Evolutionary conservation across 345 rosid species (phyloP), one percentile per base, ranked within the genome.

Genomic region (Nephelium lappaceum): DNA sequence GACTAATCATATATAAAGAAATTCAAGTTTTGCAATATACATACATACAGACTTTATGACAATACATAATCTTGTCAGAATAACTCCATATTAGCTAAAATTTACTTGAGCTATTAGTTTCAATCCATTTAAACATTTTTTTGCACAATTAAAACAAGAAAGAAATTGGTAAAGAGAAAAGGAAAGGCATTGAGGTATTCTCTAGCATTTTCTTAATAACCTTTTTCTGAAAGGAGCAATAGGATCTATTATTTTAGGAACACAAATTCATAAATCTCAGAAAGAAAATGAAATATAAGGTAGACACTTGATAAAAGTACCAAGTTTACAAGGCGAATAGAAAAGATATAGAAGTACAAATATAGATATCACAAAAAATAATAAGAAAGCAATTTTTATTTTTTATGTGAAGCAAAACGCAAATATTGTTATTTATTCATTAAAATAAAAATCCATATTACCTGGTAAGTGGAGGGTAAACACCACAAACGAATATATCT

Each of bases 401-500:
- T 58, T n/a, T 21, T 58, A 58, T 5, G 2, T n/a, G 3, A 65
- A 36, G 6, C 55, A 19, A 6, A 25, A 47, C 18, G 18, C 64
- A 60, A 61, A 65, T 3, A 47, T 7, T 14, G 11, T 15, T 45
- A 45, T 38, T 8, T 41, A 23, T 55, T 70, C 45, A 49, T 3
- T 2, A 58, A 70, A 16, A 51, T 57, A 18, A 49, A 67, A 58
- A 43, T 41, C 53, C 11, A 16, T 16, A 62, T 78, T 83, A 88
- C 98, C 98, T 90, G 2, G 88, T 91, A 63, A 85, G 71, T 19
- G 77, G 84, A 21, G 92, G 88, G 62, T 82, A 83, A 19, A 69
- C 79, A 82, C 73, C 79, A 63, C 73, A 83, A 76, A 84, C 79
- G 78, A 89, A 93, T 60, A 83, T 81, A 78, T 91, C 97, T 11